Evolutionary conservation across 2,329 filamentous ascomycete species (phyloP).

Genomic region (Aureobasidium sp.): DNA sequence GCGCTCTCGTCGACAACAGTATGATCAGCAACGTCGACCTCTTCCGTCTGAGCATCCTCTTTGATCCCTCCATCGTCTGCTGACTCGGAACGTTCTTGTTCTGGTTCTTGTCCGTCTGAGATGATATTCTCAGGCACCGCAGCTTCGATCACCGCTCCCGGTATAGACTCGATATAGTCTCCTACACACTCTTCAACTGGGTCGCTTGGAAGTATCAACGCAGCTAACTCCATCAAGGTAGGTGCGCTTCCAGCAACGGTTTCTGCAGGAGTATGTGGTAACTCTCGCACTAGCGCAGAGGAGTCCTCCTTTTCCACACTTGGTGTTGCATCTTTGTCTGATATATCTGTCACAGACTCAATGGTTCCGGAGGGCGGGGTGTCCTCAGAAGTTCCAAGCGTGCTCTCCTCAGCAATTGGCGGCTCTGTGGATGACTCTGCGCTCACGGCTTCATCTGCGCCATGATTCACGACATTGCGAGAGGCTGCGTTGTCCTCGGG

Average conservation of each 20-base stretch:
- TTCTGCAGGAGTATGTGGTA: not conserved
- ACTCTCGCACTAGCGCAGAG: not conserved
- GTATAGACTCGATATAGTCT: not conserved
- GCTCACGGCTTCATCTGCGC: not conserved
- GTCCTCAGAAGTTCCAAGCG: not conserved
- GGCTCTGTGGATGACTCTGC: not conserved
- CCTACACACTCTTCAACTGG: not conserved
- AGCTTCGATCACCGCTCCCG: not conserved
- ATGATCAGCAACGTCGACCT: not conserved
- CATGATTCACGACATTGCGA: not conserved
- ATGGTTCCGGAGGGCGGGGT: too few relatives aligned
- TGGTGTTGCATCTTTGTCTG: too few relatives aligned
- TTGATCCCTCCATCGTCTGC: not conserved
- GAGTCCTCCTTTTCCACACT: not conserved
- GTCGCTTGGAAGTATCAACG: not conserved
- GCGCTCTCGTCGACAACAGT: not conserved
- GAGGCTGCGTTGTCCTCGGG: not conserved
- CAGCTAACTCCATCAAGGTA: not conserved
- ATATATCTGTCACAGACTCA: not conserved
- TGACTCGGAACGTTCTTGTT: not conserved
- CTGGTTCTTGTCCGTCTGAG: not conserved
- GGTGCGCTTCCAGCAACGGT: not conserved
- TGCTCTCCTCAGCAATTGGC: not conserved
- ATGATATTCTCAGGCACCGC: too few relatives aligned
- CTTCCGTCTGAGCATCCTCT: not conserved